phyloP scores from a whole-genome alignment of 208 protist genomes.

The Porcisia hertigi region DNA sequence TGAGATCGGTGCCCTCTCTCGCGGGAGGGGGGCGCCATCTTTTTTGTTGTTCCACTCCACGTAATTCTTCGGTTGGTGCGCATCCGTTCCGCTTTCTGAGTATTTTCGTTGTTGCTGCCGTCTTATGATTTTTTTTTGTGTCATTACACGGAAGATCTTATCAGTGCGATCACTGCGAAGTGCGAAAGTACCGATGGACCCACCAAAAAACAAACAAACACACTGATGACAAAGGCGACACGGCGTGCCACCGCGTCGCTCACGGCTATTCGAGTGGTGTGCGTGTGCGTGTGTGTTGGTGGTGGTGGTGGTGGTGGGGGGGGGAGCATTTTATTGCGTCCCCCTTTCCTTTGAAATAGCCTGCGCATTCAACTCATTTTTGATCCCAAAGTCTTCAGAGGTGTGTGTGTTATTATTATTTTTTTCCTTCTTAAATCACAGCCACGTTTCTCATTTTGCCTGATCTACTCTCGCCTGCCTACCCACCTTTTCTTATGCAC shows the following conservation, averaged over 20 bases:
- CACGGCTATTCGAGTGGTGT: background rate
- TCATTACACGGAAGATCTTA: no score
- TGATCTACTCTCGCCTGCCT: background rate
- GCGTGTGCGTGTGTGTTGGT: background rate
- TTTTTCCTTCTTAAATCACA: background rate
- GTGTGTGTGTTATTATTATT: no score
- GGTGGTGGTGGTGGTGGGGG: no score
- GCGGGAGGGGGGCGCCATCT: no score
- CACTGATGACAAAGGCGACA: background rate
- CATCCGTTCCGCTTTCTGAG: background rate
- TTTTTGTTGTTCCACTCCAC: no score
- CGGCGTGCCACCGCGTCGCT: background rate
- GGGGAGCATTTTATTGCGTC: background rate
- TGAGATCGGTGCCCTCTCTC: background rate
- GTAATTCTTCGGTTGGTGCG: background rate
- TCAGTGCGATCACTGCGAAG: background rate
- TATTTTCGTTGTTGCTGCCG: background rate
- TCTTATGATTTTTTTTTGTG: background rate
- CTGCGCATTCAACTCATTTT: background rate
- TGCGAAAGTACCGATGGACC: background rate
- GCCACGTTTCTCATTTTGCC: no score
- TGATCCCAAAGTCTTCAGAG: background rate
- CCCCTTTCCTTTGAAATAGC: background rate
- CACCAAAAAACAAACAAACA: background rate
- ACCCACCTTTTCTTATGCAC: background rate